Conservation (phyloP, 305 asterid species). For the Solanum hybrid region DNA sequence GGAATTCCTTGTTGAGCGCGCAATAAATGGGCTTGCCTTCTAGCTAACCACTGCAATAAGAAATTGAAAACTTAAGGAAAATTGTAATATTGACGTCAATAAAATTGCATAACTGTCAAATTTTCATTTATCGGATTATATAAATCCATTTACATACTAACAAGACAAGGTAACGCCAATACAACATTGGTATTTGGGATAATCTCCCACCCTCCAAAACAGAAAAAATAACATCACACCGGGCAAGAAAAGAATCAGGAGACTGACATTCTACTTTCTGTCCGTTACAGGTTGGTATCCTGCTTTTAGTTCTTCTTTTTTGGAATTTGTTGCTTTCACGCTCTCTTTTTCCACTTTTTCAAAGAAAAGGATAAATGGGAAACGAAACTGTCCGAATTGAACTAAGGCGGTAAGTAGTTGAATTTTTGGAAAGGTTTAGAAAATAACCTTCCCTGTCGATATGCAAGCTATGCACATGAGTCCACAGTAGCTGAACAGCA, state of each 20-base stretch:
- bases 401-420: not conserved
- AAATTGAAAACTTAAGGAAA: slow-evolving; percentile 3
- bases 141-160: not conserved
- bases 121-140: not conserved
- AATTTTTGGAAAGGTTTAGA: not conserved
- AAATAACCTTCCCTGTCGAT: slow-evolving; percentile 65
- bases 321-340: not conserved
- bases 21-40: slow-evolving; percentile 71
- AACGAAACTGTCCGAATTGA: not conserved
- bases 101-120: not conserved
- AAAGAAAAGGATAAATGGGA: not conserved
- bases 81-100: not conserved
- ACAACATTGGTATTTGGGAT: not conserved
- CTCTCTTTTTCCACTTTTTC: not conserved
- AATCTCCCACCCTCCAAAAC: not conserved
- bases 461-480: slow-evolving; percentile 73
- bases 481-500: slow-evolving; percentile 93
- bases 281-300: not conserved
- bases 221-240: not conserved
- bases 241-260: not conserved
- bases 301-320: not conserved
- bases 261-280: not conserved
- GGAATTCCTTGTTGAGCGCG: slow-evolving; percentile 97
- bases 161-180: not conserved
- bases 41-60: slow-evolving; percentile 62